Evolutionary conservation across 768 basidiomycete species (phyloP), one percentile per base, ranked within the genome.

Genomic region (Cantharellus cinnabarinus): DNA sequence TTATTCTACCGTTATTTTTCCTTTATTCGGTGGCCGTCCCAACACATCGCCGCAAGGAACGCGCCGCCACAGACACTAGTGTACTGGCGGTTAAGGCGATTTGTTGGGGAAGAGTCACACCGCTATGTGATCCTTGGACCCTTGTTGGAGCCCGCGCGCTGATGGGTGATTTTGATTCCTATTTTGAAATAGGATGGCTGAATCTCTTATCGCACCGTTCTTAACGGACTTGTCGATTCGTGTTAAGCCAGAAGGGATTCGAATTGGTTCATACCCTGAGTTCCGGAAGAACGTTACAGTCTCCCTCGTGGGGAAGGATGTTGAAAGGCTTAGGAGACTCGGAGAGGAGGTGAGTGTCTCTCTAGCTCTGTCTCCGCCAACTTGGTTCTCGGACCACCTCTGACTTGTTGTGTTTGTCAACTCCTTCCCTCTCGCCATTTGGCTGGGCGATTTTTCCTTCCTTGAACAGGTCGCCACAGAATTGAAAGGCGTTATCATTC

Each of bases 201-300:
- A 97, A 72, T 88, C 86, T 1, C 79, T 79, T n/a, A 82, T 83
- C 51, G 80, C 93, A 14, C 91, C 93, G 0, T 95, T 83, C 70
- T 75, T 97, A 35, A 85, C 87, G 0, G 72, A 76, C 5, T 75
- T 98, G 1, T 83, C 87, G 66, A 75, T 77, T 42, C 80, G 85
- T 56, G 77, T 89, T 2, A 79, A 76, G 65, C 71, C 75, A 2
- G 83, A 87, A 54, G 84, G 82, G 5, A 79, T 98, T 54, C 81
- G 86, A 67, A 77, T 93, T 20, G 85, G 91, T 48, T 85, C 83
- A 40, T 89, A 86, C 69, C 81, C 83, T 38, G 74, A 78, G 38
- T 68, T 82, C 34, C 65, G 70, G 59, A 74, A 68, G 59, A 83
- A 83, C 38, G 83, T 85, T 2, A 83, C 80, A 57, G 82, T 87